phyloP scores from a whole-genome alignment of 2,329 filamentous ascomycete species.

The Byssoonygena ceratinophila region DNA sequence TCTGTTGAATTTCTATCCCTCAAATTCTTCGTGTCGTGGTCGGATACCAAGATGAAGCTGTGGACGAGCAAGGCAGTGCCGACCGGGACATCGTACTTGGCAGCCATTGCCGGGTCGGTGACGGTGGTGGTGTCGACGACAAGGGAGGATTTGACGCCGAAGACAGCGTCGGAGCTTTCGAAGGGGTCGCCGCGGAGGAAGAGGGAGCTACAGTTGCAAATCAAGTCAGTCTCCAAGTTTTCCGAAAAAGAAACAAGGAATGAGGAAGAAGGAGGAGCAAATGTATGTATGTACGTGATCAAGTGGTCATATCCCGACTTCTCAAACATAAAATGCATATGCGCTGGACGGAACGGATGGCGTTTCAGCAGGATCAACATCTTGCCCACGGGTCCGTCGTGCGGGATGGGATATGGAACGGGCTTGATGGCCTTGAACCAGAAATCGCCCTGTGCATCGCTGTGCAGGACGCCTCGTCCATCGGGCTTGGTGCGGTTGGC shows the following conservation, averaged over 20 bases:
- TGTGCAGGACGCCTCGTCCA: slow-evolving; percentile 60
- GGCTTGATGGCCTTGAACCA: slow-evolving; percentile 80
- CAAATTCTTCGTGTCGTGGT: slow-evolving; percentile 57
- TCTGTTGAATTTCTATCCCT: slow-evolving; percentile 56
- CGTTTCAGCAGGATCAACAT: slow-evolving; percentile 55
- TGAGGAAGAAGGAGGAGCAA: slow-evolving; percentile 3
- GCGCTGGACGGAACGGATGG: slow-evolving; percentile 67
- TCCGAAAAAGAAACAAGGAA: neutral
- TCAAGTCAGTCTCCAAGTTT: neutral
- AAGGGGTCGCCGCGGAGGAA: slow-evolving; percentile 71
- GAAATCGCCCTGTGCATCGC: slow-evolving; percentile 61
- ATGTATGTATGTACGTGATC: slow-evolving; percentile 56
- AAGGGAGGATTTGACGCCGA: slow-evolving; percentile 73
- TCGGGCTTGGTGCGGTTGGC: slow-evolving; percentile 53
- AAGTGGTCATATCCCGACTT: slow-evolving; percentile 68
- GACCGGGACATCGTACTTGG: slow-evolving; percentile 52
- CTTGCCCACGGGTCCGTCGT: slow-evolving; percentile 73
- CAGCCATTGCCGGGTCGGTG: slow-evolving; percentile 42
- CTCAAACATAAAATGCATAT: slow-evolving; percentile 84
- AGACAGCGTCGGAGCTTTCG: slow-evolving; percentile 73
- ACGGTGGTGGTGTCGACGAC: slow-evolving; percentile 54
- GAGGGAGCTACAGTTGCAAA: slow-evolving; percentile 47
- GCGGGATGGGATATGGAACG: slow-evolving; percentile 73
- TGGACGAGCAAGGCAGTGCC: slow-evolving; percentile 56
- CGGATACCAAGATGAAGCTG: slow-evolving; percentile 66